Base-by-base conservation (phyloP, 2,329 filamentous ascomycete species). In the Xylariales sp. region DNA sequence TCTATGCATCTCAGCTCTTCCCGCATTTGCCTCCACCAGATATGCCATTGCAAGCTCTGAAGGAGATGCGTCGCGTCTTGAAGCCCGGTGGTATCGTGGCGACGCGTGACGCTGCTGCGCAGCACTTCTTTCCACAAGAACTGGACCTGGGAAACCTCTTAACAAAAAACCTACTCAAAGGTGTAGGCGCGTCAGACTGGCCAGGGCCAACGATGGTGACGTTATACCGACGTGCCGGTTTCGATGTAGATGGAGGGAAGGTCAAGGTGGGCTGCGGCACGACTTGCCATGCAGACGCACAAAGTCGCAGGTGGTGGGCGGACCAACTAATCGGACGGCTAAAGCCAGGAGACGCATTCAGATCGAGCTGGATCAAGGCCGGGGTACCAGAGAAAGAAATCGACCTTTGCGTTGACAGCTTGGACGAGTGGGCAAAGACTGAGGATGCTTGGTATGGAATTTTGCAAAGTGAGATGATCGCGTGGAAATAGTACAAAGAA, bases 1-100 rank as follows among this genome's bases (percentile, higher is more conserved):
- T 69, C 15, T 70, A 63, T 48, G 58, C 56, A 19, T 63, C 62
- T n/a, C 68, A 71, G 48, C 54, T 71, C 2, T 57, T 73, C 11
- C 60, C 59, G 4, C 68, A 73, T 41, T 47, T 73, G 11, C 53
- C 60, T 7, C 50, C 54, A 5, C 61, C 59, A 0, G 49, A 57
- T 1, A 45, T 51, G 38, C 52, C 47, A 4, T 40, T 42, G 40
- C 51, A 31, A 3, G 64, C 66, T 1, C 44, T 70, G 27, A 40
- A 43, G 6, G 68, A 71, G 52, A 66, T 71, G 59, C 47, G 64
- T 3, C 59, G 70, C 1, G 64, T 73, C 4, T 58, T 68, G 2
- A 68, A 61, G 45, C 58, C 63, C 0, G 68, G 68, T 1, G 70
- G 69, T 1, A 46, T 68, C 2, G 47, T 72, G 1, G 64, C 63